Conservation (phyloP, 1,284 basidiomycete genomes). For the Cutaneotrichosporon cutaneum region DNA sequence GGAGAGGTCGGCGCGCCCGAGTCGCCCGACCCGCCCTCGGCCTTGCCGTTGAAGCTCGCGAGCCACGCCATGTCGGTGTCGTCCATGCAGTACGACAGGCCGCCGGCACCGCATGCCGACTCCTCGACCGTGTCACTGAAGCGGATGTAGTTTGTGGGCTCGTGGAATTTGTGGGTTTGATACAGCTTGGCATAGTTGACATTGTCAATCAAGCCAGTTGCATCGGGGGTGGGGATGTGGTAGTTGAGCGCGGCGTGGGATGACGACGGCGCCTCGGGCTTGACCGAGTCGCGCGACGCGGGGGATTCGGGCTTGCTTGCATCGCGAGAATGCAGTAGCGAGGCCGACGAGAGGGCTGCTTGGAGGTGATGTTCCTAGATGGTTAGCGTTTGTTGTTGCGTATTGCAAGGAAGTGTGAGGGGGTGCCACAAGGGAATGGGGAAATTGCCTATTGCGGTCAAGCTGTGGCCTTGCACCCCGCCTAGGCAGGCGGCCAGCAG, state of each 20-base stretch:
- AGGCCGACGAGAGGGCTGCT: slow-evolving; percentile 57
- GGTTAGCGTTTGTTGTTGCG: slow-evolving; percentile 49
- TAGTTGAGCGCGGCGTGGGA: slow-evolving; percentile 56
- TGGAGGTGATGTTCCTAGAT: slow-evolving; percentile 88
- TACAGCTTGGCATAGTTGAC: slow-evolving; percentile 66
- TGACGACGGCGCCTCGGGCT: slow-evolving; percentile 23
- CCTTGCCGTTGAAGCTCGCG: slow-evolving; percentile 82
- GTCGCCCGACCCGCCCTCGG: slow-evolving; percentile 71
- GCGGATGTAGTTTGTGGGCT: slow-evolving; percentile 75
- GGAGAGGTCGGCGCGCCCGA: slow-evolving; percentile 53
- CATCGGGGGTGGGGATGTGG: slow-evolving; percentile 89
- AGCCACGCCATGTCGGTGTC: slow-evolving; percentile 96
- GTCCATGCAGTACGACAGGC: slow-evolving; percentile 79
- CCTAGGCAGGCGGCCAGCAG: background rate
- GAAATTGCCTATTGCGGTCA: slow-evolving; percentile 18
- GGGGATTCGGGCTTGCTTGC: slow-evolving; percentile 34
- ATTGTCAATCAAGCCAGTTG: slow-evolving; percentile 73
- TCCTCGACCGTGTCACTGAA: slow-evolving; percentile 90
- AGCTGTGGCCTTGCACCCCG: background rate
- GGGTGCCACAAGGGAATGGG: slow-evolving; percentile 23
- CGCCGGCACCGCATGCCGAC: slow-evolving; percentile 49
- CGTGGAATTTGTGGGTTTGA: slow-evolving; percentile 66
- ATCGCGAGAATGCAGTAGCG: slow-evolving; percentile 46
- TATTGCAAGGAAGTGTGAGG: no score
- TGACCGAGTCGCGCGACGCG: slow-evolving; percentile 24